Conservation (phyloP, 805 yeast species). For the Ogataea pini region DNA sequence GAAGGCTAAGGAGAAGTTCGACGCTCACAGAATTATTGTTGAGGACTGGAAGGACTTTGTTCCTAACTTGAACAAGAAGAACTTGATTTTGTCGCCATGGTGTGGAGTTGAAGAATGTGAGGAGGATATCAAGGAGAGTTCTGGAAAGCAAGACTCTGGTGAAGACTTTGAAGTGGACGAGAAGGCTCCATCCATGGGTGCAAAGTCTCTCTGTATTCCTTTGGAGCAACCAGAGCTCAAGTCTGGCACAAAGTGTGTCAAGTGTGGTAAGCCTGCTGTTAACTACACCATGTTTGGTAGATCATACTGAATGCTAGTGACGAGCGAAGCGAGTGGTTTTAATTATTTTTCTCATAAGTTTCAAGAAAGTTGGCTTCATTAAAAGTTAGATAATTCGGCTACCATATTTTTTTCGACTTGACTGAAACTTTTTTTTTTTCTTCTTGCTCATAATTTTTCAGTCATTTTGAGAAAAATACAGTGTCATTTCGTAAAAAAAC, state of each 20-base stretch:
- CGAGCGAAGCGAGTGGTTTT: background rate
- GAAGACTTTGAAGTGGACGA: constrained; percentile 91
- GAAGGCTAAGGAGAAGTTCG: constrained; percentile 81
- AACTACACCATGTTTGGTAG: constrained; percentile 96
- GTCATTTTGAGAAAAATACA: no score
- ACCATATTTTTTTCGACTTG: no score
- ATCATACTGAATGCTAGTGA: constrained; percentile 58
- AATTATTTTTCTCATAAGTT: no score
- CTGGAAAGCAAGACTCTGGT: constrained; percentile 76
- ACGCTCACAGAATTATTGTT: constrained; percentile 78
- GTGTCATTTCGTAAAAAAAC: no score
- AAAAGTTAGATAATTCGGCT: no score
- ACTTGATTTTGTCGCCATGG: constrained; percentile 94
- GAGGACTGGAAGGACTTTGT: constrained; percentile 90
- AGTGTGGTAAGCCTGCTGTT: constrained; percentile 74
- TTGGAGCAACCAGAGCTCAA: constrained; percentile 84
- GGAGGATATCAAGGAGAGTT: constrained; percentile 91
- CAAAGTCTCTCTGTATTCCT: constrained; percentile 96
- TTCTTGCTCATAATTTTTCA: no score
- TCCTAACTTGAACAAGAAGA: constrained; percentile 87
- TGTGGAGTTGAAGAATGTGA: constrained; percentile 95
- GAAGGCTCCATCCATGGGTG: constrained; percentile 99
- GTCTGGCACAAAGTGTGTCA: constrained; percentile 82
- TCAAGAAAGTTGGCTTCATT: no score
- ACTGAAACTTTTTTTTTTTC: no score